phyloP scores from a whole-genome alignment of 2,329 filamentous ascomycete genomes.

The Aspergillus persii region DNA sequence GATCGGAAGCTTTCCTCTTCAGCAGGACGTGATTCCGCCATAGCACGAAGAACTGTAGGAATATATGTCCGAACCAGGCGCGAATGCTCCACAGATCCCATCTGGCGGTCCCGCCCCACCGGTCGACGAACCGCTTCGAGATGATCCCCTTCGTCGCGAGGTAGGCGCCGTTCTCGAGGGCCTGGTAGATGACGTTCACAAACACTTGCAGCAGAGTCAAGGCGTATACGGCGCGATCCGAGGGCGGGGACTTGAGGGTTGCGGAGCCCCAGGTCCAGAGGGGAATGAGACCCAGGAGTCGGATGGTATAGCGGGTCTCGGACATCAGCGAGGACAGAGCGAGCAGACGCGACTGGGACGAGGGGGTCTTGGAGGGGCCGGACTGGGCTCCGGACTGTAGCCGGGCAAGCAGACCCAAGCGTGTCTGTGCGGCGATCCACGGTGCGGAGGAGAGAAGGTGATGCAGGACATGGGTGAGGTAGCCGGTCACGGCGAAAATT shows the following conservation, averaged over 20 bases:
- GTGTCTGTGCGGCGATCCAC: constrained; percentile 40
- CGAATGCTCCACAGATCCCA: constrained; percentile 72
- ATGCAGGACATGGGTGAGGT: constrained; percentile 61
- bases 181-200: constrained; percentile 69
- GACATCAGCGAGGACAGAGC: constrained; percentile 50
- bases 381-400: constrained; percentile 22
- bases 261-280: constrained; percentile 77
- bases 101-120: constrained; percentile 53
- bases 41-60: constrained; percentile 70
- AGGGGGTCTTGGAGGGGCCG: constrained; percentile 3
- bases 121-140: constrained; percentile 38
- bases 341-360: constrained; percentile 50
- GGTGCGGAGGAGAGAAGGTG: constrained; percentile 59
- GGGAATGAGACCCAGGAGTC: constrained; percentile 65
- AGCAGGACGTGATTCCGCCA: constrained; percentile 44
- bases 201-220: constrained; percentile 68
- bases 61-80: constrained; percentile 77
- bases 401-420: constrained; percentile 42
- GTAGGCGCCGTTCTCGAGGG: constrained; percentile 80
- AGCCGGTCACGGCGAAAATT: constrained; percentile 67
- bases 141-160: constrained; percentile 72
- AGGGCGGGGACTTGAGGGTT: constrained; percentile 47
- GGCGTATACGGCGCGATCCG: constrained; percentile 46
- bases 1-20: constrained; percentile 22
- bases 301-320: constrained; percentile 50